Percentiles rank a stretch among this genome's conserved stretches.
Evolutionary conservation across 306 rosid genomes (phyloP).

Genomic region (Inga laurina): DNA sequence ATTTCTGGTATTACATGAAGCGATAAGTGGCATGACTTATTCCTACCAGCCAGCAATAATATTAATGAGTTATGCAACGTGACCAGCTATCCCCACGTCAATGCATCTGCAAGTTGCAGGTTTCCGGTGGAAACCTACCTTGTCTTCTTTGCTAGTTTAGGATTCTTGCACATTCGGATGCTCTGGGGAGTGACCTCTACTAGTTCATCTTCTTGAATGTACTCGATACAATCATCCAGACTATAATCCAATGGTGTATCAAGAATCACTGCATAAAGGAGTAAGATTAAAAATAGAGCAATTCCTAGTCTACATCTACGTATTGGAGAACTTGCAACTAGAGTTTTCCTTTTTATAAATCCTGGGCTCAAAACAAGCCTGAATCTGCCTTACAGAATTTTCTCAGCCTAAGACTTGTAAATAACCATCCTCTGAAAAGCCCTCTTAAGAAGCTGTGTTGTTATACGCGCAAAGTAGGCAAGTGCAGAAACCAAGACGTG

Average conservation of each 20-base stretch:
- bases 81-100: constrained; percentile 28
- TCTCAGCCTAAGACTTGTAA: constrained; percentile 10
- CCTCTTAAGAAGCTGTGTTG: not conserved
- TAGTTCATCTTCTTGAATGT: constrained; percentile 96
- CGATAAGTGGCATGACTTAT: not conserved
- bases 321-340: not conserved
- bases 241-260: constrained; percentile 94
- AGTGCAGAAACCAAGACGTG: not conserved
- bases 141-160: constrained; percentile 70
- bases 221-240: constrained; percentile 95
- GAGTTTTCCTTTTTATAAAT: not conserved
- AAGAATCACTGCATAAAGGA: constrained; percentile 68
- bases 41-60: constrained; percentile 22
- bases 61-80: constrained; percentile 22
- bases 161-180: constrained; percentile 92
- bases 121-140: constrained; percentile 46
- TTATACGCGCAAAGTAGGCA: not conserved
- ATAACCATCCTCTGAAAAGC: not conserved
- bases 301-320: not conserved
- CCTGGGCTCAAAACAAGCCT: not conserved
- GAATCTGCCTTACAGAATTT: not conserved
- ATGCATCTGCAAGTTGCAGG: constrained; percentile 36
- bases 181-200: constrained; percentile 85
- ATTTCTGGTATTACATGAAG: constrained; percentile 20
- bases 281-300: constrained; percentile 14